Evolutionary conservation across 371 early-diverging fungal species (phyloP).

Genomic region (Mucor circinelloides): DNA sequence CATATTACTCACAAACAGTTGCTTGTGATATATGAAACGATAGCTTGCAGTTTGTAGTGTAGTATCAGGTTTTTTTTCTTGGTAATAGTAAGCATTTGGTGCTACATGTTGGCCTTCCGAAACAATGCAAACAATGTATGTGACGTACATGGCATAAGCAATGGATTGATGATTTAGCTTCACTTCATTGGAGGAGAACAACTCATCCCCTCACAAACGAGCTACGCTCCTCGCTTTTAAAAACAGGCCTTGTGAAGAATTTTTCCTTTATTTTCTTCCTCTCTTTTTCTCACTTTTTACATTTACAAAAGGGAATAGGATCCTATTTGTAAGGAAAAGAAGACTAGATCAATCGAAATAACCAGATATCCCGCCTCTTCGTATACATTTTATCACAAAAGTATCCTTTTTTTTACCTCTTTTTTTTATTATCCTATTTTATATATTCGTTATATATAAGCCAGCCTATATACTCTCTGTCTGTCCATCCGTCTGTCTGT

Average conservation of each 20-base stretch:
- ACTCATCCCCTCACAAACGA: not conserved
- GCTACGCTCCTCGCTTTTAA: not conserved
- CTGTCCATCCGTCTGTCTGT: not conserved
- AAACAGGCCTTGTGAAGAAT: not conserved
- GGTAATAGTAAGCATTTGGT: too few relatives aligned
- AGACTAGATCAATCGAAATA: not conserved
- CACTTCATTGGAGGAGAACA: not conserved
- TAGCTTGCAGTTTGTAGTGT: not conserved
- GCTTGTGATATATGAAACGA: not conserved
- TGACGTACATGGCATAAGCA: not conserved
- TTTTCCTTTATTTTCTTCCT: not conserved
- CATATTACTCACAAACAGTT: not conserved
- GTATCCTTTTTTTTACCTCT: not conserved
- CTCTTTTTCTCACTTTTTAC: not conserved
- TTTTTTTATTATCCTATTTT: not conserved
- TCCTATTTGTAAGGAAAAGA: not conserved
- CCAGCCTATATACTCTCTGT: not conserved
- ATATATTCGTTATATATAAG: not conserved
- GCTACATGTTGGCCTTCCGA: not conserved
- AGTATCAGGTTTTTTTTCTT: not conserved
- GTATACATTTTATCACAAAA: not conserved
- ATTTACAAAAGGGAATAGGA: not conserved
- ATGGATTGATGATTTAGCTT: not conserved
- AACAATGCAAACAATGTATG: not conserved
- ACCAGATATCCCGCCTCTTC: not conserved